Conservation (phyloP, 2,329 filamentous ascomycete species). For the Furcasterigmium furcatum region DNA sequence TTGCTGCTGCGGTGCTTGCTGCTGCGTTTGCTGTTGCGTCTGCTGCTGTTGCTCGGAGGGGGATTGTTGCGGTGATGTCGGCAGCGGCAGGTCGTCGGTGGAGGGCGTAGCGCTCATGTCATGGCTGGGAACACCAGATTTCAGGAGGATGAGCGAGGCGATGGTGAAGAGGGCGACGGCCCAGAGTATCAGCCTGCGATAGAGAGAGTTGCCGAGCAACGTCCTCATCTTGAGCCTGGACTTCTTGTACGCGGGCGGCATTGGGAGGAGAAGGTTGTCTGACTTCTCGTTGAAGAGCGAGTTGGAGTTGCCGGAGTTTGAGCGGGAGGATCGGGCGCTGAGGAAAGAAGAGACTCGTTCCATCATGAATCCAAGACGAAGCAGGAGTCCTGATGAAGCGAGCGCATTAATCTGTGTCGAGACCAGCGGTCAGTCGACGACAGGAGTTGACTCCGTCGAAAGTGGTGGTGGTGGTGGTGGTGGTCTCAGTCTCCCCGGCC, state of each 20-base stretch:
- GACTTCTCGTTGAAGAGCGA: neutral
- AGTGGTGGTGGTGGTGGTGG: too few species aligned
- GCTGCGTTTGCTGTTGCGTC: too few species aligned
- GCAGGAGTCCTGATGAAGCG: too few species aligned
- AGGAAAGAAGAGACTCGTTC: constrained; percentile 14
- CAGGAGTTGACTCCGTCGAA: too few species aligned
- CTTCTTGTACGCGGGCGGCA: constrained; percentile 18
- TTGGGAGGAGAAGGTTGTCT: neutral
- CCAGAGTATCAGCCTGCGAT: constrained; percentile 51
- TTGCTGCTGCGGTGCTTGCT: neutral
- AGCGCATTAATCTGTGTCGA: too few species aligned
- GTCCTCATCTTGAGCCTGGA: constrained; percentile 37
- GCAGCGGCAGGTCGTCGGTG: too few species aligned
- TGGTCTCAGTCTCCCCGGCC: too few species aligned
- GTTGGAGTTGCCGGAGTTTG: constrained; percentile 8
- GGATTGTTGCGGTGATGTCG: neutral
- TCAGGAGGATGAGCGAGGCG: constrained; percentile 36
- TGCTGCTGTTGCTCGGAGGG: too few species aligned
- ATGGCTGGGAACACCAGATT: constrained; percentile 18
- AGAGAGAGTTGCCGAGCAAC: constrained; percentile 48
- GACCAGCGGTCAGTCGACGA: too few species aligned
- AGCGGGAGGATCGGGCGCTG: constrained; percentile 13
- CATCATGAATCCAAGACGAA: constrained; percentile 4
- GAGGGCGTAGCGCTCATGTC: too few species aligned
- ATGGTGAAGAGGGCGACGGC: constrained; percentile 36